phyloP scores from a whole-genome alignment of 805 yeast species.

The Ogataea nitratoaversa region DNA sequence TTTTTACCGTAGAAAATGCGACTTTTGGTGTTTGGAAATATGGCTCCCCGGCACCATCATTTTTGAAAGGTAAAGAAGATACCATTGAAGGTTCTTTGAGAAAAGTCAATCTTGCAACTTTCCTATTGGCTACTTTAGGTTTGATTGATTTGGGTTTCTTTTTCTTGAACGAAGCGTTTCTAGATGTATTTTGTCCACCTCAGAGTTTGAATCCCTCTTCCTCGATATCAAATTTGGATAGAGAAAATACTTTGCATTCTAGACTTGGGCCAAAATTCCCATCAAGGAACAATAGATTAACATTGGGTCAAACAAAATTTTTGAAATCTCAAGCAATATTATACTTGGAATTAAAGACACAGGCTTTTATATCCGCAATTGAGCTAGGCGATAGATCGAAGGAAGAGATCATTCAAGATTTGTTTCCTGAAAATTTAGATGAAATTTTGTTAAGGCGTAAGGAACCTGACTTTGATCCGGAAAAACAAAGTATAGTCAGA shows the following conservation, averaged over 20 bases:
- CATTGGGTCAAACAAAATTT: conserved; percentile 35
- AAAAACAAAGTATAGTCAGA: conserved; percentile 22
- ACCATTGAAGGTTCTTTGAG: conserved; percentile 63
- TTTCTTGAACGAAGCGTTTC: conserved; percentile 76
- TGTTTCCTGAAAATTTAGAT: conserved; percentile 67
- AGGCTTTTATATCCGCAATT: conserved; percentile 87
- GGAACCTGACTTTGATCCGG: conserved; percentile 25
- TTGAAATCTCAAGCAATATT: conserved; percentile 77
- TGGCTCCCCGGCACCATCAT: conserved; percentile 53
- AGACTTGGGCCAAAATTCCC: conserved; percentile 4
- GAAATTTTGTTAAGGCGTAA: conserved; percentile 40
- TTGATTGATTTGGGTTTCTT: conserved; percentile 83
- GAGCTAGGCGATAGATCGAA: conserved; percentile 59
- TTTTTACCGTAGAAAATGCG: conserved; percentile 62
- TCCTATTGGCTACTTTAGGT: conserved; percentile 81
- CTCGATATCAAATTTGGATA: conserved; percentile 27
- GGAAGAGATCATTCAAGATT: conserved; percentile 64
- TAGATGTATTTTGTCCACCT: conserved; percentile 83
- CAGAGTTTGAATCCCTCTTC: conserved; percentile 48
- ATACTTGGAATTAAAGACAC: conserved; percentile 86
- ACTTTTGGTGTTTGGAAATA: conserved; percentile 70
- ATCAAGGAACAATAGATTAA: conserved; percentile 12
- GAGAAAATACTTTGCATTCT: conserved; percentile 17
- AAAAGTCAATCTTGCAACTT: conserved; percentile 84
- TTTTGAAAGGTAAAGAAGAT: conserved; percentile 58